phyloP scores from a whole-genome alignment of 768 basidiomycete species.

The Tephrocybe sp. region DNA sequence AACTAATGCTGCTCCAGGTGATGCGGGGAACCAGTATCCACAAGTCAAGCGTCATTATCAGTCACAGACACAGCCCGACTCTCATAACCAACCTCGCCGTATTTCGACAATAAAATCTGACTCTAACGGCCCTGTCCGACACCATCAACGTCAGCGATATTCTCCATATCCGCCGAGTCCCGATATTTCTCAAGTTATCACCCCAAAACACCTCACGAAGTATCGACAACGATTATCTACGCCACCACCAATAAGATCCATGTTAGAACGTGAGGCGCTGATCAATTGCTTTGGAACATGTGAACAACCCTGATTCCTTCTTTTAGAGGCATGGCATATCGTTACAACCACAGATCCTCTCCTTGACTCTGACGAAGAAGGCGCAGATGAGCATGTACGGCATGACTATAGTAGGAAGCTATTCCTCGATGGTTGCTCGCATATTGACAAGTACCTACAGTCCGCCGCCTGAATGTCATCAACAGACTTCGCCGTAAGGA shows the following conservation, averaged over 20 bases:
- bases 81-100: slow-evolving; percentile 2
- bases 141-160: slow-evolving; percentile 30
- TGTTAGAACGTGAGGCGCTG: slow-evolving; percentile 63
- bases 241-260: slow-evolving; percentile 41
- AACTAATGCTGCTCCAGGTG: background rate
- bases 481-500: slow-evolving; percentile 54
- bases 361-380: slow-evolving; percentile 73
- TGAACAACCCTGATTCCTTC: too few relatives aligned
- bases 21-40: slow-evolving; percentile 15
- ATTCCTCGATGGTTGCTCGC: slow-evolving; percentile 5
- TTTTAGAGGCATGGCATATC: slow-evolving; percentile 72
- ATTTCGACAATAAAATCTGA: slow-evolving; percentile 4
- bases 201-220: slow-evolving; percentile 5
- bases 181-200: slow-evolving; percentile 8
- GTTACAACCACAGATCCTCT: slow-evolving; percentile 70
- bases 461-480: slow-evolving; percentile 61
- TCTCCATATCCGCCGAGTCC: slow-evolving; percentile 31
- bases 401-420: slow-evolving; percentile 60
- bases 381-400: slow-evolving; percentile 60
- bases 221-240: slow-evolving; percentile 19
- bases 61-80: slow-evolving; percentile 6
- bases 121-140: background rate
- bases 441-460: slow-evolving; percentile 30
- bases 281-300: background rate
- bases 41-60: slow-evolving; percentile 9